Base-by-base conservation (phyloP, 1,284 basidiomycete genomes). In the Garcileccinum viscosum region DNA sequence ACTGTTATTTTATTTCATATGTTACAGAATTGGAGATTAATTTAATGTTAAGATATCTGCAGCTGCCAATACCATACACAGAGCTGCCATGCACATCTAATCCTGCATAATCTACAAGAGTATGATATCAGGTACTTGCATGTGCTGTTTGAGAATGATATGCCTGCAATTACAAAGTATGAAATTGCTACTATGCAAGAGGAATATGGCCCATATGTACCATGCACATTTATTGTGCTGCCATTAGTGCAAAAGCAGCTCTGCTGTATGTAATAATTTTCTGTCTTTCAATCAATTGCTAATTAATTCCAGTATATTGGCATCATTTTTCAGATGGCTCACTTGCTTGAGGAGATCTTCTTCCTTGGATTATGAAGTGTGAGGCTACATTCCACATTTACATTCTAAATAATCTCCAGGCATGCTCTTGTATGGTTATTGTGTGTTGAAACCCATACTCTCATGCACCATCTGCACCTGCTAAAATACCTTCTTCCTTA, bases 171-270 rank as follows among this genome's bases (percentile, higher is more conserved):
- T 14, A 1, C 8, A 30, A 6, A 24, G 12, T 38, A 67, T 17
- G 66, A 72, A 58, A 37, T 24, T 33, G 6, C 40, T 60, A 58
- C 73, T 4, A 30, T 40, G 58, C 24, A n/a, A 9, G 33, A 53
- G 14, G 76, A 76, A 0, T 78, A 77, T 67, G 76, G 76, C 4
- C 77, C 76, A 12, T 44, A 44, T 2, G 44, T 64, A 1, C 70
- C 67, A 5, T 79, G 77, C 15, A 35, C 56, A 27, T 72, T 72
- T n/a, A 69, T 59, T 22, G 70, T 71, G 1, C 64, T 72, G 3
- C 70, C 71, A 40, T 69, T 61, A 27, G 69, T 64, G 7, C 73
- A 75, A 32, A 74, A 70, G 60, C 60, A 72, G n/a, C 4, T 65
- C 8, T 67, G 69, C 5, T 30, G 17, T 69, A 56, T 15, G 66